Conservation (phyloP, 768 basidiomycete genomes). For the Collybia sordida region DNA sequence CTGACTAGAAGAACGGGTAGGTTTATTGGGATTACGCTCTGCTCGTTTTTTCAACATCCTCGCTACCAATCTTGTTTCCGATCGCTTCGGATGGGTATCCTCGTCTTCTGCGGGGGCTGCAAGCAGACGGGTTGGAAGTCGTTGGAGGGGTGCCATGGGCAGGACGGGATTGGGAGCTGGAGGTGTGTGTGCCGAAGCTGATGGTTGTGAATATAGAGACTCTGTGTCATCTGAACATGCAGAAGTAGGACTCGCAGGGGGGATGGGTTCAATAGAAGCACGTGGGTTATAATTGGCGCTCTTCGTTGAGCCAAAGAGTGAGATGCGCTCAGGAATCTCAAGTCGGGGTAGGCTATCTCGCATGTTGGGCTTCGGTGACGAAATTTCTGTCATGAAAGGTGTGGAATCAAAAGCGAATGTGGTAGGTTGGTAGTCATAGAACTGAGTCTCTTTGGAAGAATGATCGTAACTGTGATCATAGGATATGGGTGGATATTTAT, state of each 20-base stretch:
- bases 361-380: no score
- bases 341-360: neutral
- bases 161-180: neutral
- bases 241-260: neutral
- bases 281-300: neutral
- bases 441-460: no score
- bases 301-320: neutral
- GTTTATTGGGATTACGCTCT: conserved; percentile 8
- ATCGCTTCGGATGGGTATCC: neutral
- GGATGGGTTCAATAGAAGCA: neutral
- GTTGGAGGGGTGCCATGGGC: neutral
- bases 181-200: neutral
- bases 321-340: neutral
- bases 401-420: no score
- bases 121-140: neutral
- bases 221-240: conserved; percentile 4
- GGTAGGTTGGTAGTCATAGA: no score
- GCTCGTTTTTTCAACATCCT: conserved; percentile 13
- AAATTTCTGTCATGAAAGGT: no score
- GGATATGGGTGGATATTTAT: no score
- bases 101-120: neutral
- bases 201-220: conserved; percentile 16
- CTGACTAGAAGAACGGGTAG: neutral
- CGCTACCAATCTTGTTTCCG: conserved; percentile 7
- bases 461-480: no score